Base-by-base conservation (phyloP, 768 basidiomycete species). In the Leccinum uliginosum region DNA sequence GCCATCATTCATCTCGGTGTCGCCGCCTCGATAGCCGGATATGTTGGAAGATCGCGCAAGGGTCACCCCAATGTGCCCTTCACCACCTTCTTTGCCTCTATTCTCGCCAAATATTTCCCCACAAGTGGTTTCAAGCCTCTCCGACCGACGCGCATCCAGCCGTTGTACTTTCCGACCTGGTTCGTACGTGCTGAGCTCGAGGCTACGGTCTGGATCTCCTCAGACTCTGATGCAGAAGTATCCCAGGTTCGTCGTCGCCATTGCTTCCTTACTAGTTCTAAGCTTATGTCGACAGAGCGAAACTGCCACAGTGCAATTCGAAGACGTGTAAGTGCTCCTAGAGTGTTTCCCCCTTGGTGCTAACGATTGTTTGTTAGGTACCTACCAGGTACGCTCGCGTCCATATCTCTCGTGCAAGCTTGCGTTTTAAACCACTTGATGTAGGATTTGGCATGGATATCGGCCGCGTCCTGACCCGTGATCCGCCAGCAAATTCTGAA, bases 81-180 rank as follows among this genome's bases (percentile, higher is more conserved):
- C 65, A 21, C 64, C 59, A 24, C 62, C 60, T 5, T 46, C 71
- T 0, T 34, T 69, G 12, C 66, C 61, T 58, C 78, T 70, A 0
- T 59, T 67, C 64, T 75, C 38, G 73, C 76, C 17, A 71, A 72
- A 27, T 67, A 68, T 51, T 60, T 83, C 27, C 76, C 78, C 3
- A 65, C 62, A 23, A 65, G 74, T 29, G 75, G 75, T 5, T 73
- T 75, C 58, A 66, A 72, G 43, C 70, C 75, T 50, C 58, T 79
- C 4, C 75, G 63, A 49, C 84, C 85, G 23, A 66, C 70, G 12
- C 77, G 75, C 23, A 74, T 83, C 24, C 71, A 76, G 47, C 78
- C 84, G 7, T 69, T 83, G 3, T 88, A 86, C 64, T 80, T 84
- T 51, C 86, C 86, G 4, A 78, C 75, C 11, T 88, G 86, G 86